Evolutionary conservation across 352 stramenopile genomes (phyloP).

Genomic region (Aphanomyces cochlioides): DNA sequence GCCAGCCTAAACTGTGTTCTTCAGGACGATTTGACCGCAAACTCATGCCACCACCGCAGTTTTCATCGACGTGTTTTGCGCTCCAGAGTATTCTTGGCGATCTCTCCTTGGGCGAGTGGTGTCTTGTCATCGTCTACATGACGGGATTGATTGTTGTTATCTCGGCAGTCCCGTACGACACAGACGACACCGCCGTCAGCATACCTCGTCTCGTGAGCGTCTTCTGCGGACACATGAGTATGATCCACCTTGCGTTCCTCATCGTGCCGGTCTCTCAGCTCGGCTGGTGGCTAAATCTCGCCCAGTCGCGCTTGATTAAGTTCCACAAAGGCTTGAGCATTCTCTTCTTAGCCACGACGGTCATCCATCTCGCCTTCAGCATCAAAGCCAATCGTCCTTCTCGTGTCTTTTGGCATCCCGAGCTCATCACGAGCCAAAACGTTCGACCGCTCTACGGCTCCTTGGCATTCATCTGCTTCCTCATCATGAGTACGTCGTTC

Average conservation of each 20-base stretch:
- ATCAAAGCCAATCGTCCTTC: constrained; percentile 39
- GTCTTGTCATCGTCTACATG: background rate
- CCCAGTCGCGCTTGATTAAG: constrained; percentile 77
- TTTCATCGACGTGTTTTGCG: background rate
- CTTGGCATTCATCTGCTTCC: constrained; percentile 55
- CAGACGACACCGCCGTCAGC: background rate
- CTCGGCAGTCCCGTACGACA: background rate
- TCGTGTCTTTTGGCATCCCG: background rate
- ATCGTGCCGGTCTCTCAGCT: background rate
- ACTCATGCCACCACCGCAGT: background rate
- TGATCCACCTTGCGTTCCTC: background rate
- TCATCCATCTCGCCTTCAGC: constrained; percentile 51
- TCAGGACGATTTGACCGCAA: constrained; percentile 2
- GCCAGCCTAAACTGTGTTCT: background rate
- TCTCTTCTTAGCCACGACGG: constrained; percentile 36
- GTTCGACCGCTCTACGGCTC: constrained; percentile 60
- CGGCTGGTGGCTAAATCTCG: constrained; percentile 30
- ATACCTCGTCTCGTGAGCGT: background rate
- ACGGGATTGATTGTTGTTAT: background rate
- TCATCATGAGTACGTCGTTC: constrained; percentile 38
- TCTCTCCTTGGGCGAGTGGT: background rate
- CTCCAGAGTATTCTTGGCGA: background rate
- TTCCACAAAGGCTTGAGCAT: constrained; percentile 72
- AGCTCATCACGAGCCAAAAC: constrained; percentile 24
- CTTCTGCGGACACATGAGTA: background rate